Percentiles rank a stretch among this genome's conserved stretches.
These are phyloP conservation scores for Coniosporium apollinis DNA, from an alignment of 495 filamentous ascomycete species.

Conservation along the genomic window DNA sequence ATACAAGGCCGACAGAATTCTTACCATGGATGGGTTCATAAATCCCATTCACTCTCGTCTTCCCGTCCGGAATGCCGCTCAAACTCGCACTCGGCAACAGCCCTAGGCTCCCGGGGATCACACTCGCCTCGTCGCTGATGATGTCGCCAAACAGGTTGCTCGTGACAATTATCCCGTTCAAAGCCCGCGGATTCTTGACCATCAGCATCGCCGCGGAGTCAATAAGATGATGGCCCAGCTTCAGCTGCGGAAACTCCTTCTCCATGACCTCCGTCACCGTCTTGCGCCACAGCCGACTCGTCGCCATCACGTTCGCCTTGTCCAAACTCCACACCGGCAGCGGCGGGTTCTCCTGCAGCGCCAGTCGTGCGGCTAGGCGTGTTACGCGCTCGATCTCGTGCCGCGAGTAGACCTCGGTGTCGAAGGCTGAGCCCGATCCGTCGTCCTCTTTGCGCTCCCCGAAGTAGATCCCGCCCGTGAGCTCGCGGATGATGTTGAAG, in stretches of 20 bases:
- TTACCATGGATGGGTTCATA: slow-evolving; percentile 96
- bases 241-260: slow-evolving; percentile 78
- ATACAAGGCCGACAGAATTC: slow-evolving; percentile 10
- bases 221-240: slow-evolving; percentile 80
- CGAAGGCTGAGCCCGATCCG: slow-evolving; percentile 59
- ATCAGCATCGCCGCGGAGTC: slow-evolving; percentile 94
- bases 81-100: slow-evolving; percentile 80
- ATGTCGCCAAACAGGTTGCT: slow-evolving; percentile 97
- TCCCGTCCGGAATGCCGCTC: slow-evolving; percentile 69
- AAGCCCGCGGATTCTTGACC: slow-evolving; percentile 79
- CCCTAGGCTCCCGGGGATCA: slow-evolving; percentile 85
- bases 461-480: slow-evolving; percentile 96
- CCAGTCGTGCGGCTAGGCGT: slow-evolving; percentile 67
- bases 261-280: slow-evolving; percentile 63
- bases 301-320: slow-evolving; percentile 95
- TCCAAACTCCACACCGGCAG: slow-evolving; percentile 77
- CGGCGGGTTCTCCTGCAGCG: slow-evolving; percentile 62
- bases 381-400: slow-evolving; percentile 81
- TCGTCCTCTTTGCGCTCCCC: slow-evolving; percentile 82
- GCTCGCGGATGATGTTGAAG: slow-evolving; percentile 88
- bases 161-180: slow-evolving; percentile 87
- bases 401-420: slow-evolving; percentile 81
- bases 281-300: slow-evolving; percentile 78
- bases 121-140: slow-evolving; percentile 88
- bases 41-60: slow-evolving; percentile 62